phyloP scores from a whole-genome alignment of 352 stramenopile genomes.

The Phytopythium vexans region DNA sequence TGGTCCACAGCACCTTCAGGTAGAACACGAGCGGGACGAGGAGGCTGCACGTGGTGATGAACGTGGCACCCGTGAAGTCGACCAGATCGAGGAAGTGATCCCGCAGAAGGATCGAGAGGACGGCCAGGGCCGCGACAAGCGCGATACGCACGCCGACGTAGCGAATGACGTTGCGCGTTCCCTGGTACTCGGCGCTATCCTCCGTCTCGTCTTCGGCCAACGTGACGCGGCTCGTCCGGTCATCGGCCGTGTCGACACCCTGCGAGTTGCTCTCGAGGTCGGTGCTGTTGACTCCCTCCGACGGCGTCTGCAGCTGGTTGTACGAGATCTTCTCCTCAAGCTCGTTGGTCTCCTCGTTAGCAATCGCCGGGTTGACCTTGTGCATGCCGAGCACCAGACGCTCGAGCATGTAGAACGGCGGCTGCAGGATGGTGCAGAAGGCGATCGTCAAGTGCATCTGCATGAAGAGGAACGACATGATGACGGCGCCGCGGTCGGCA shows the following conservation, averaged over 20 bases:
- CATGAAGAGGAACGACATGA: slow-evolving; percentile 31
- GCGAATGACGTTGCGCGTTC: slow-evolving; percentile 21
- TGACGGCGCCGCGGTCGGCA: slow-evolving; percentile 15
- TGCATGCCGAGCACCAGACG: slow-evolving; percentile 38
- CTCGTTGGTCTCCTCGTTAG: slow-evolving; percentile 12
- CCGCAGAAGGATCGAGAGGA: slow-evolving; percentile 31
- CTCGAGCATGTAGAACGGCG: slow-evolving; percentile 35
- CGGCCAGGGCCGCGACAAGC: slow-evolving; percentile 29
- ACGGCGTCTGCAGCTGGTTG: slow-evolving; percentile 15
- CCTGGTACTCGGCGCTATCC: slow-evolving; percentile 26
- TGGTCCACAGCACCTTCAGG: slow-evolving; percentile 38
- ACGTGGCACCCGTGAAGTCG: slow-evolving; percentile 45
- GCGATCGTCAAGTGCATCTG: slow-evolving; percentile 36
- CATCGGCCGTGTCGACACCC: slow-evolving; percentile 1
- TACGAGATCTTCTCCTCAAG: slow-evolving; percentile 31
- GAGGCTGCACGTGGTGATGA: slow-evolving; percentile 32
- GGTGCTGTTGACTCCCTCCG: slow-evolving; percentile 7
- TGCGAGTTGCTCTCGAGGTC: slow-evolving; percentile 26
- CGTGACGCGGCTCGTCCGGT: slow-evolving; percentile 6
- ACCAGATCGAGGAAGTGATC: slow-evolving; percentile 44
- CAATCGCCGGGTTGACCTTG: slow-evolving; percentile 11
- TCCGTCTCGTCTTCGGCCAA: slow-evolving; percentile 21
- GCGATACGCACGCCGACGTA: slow-evolving; percentile 28
- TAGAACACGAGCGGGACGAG: slow-evolving; percentile 46
- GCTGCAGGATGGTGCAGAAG: slow-evolving; percentile 34